Base-by-base conservation (phyloP, 1,284 basidiomycete genomes). In the Malassezia psittaci region DNA sequence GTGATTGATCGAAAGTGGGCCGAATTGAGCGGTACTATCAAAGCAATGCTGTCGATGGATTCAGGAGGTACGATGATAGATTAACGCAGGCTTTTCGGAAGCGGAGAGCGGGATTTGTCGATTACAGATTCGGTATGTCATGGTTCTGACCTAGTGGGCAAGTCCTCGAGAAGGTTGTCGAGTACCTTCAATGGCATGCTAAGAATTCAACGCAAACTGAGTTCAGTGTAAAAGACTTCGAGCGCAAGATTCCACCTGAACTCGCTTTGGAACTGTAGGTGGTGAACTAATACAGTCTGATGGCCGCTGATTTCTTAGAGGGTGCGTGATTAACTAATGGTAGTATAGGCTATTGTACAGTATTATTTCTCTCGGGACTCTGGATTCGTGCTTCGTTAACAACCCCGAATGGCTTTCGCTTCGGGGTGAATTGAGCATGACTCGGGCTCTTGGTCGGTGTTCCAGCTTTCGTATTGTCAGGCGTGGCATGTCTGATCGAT, bases 231-330 rank as follows among this genome's bases (percentile, higher is more conserved):
- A 86, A 87, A 0, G 86, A 89, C 59, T 85, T 88, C 61, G 78
- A 81, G 68, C 85, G 88, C 58, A 79, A 86, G 16, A 81, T 90
- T 55, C 81, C 82, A 0, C 85, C 86, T 2, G 87, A 89, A 74
- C 81, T 90, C 29, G 84, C 85, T 1, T 75, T 90, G 5, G 88
- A 90, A 69, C 73, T 90, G 88, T 90, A 63, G 71, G 86, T 71
- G 85, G 32, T n/a, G 3, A 10, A 37, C 45, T 35, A n/a, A 47
- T 36, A 5, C 47, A 70, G 68, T 3, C 40, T 69, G 16, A 72
- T 72, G 69, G 65, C 66, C 13, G 64, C 69, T 8, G 69, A 72
- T 46, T 72, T 69, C 53, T 51, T 72, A 13, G 69, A 72, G 15
- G 46, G 66, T 64, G 44, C n/a, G 55, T 51, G 18, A 38, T 12